These are phyloP conservation scores for Symmetrospora coprosmae DNA, from an alignment of 768 basidiomycete genomes.

Conservation along the genomic window DNA sequence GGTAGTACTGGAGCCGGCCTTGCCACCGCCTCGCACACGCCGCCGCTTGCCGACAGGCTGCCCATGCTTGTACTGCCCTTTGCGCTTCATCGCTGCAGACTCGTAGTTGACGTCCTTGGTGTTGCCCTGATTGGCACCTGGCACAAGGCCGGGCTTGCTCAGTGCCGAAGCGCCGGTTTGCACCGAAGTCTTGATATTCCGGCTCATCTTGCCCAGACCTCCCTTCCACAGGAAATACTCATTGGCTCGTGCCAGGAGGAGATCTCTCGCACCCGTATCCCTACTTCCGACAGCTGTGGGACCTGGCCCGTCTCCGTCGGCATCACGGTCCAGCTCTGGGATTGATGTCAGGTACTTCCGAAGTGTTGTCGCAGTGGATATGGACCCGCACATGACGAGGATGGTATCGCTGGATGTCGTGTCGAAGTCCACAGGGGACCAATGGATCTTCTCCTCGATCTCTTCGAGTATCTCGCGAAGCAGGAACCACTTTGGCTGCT, in stretches of 20 bases:
- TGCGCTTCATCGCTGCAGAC: slow-evolving; percentile 63
- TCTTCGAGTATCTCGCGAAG: slow-evolving; percentile 75
- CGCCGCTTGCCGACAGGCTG: slow-evolving; percentile 47
- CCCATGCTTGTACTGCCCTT: slow-evolving; percentile 46
- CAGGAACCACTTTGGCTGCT: slow-evolving; percentile 83
- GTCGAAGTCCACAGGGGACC: slow-evolving; percentile 24
- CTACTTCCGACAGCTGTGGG: not conserved
- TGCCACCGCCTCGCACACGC: slow-evolving; percentile 60
- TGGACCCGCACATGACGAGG: slow-evolving; percentile 75
- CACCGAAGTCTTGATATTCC: slow-evolving; percentile 24
- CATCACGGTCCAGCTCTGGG: slow-evolving; percentile 31
- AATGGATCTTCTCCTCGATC: slow-evolving; percentile 63
- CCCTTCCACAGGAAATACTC: slow-evolving; percentile 72
- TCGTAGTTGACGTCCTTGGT: slow-evolving; percentile 37
- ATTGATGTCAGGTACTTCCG: slow-evolving; percentile 63
- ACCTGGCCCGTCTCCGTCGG: not conserved
- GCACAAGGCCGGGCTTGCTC: not conserved
- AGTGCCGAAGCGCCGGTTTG: not conserved
- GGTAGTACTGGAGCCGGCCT: slow-evolving; percentile 21
- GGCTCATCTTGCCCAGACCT: slow-evolving; percentile 35
- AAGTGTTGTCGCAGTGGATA: slow-evolving; percentile 56
- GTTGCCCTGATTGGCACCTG: not conserved
- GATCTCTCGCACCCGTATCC: slow-evolving; percentile 49
- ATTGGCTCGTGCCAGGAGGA: slow-evolving; percentile 66
- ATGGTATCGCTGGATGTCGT: slow-evolving; percentile 44